A percentile compares a stretch with the other conserved stretches of the same genome.
Evolutionary conservation across 768 basidiomycete species (phyloP).

Genomic region (Tephrocybe sp.): DNA sequence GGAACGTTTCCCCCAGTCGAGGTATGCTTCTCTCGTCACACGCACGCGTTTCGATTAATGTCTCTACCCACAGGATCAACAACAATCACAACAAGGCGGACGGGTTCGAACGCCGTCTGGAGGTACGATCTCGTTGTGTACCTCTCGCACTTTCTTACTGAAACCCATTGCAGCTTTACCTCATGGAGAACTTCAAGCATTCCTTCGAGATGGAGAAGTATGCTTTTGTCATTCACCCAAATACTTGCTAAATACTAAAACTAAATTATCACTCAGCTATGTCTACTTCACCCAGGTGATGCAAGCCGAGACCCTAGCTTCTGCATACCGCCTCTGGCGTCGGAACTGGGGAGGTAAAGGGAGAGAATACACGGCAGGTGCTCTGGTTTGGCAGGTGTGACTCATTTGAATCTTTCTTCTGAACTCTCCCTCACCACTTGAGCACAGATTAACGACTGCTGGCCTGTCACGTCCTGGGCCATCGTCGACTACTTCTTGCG

Average conservation of each 20-base stretch:
- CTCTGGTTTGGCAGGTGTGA: constrained; percentile 91
- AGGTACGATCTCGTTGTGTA: too few relatives aligned
- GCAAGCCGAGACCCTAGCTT: constrained; percentile 89
- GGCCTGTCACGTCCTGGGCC: constrained; percentile 94
- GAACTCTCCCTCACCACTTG: neutral
- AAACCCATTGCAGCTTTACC: constrained; percentile 60
- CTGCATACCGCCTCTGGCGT: constrained; percentile 90
- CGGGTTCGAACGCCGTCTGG: constrained; percentile 81
- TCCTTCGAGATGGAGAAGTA: constrained; percentile 88
- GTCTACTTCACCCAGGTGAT: constrained; percentile 94
- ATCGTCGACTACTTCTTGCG: constrained; percentile 93
- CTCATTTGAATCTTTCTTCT: neutral
- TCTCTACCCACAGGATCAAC: constrained; percentile 44
- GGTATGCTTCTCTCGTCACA: constrained; percentile 37
- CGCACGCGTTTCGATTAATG: neutral
- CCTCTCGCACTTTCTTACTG: too few relatives aligned
- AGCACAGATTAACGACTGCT: constrained; percentile 80
- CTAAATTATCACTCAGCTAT: constrained; percentile 51
- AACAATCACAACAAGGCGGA: constrained; percentile 91
- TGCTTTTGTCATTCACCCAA: too few relatives aligned
- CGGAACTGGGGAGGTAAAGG: constrained; percentile 90
- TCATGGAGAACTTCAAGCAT: constrained; percentile 93
- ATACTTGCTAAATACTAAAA: too few relatives aligned
- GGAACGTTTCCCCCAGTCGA: constrained; percentile 88
- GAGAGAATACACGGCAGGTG: constrained; percentile 83